Evolutionary conservation across 2,329 filamentous ascomycete genomes (phyloP), one percentile per base, ranked within the genome.

Genomic region (Graphilbum fragrans): DNA sequence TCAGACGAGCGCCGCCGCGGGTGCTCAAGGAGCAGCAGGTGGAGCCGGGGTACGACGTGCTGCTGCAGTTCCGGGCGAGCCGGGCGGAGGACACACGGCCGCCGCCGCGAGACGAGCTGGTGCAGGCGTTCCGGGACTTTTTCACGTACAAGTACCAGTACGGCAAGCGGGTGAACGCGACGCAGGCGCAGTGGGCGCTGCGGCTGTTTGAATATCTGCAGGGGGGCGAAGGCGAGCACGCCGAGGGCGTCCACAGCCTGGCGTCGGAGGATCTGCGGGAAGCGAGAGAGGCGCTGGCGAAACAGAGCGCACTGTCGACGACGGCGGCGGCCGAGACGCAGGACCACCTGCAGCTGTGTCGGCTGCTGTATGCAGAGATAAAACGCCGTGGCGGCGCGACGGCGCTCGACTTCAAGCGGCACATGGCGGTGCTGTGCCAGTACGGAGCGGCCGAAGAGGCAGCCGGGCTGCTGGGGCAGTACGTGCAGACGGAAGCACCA

Each of bases 41-140:
- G 45, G 82, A 78, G 52, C 82, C 76, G 1, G 87, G 86, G 41
- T 74, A 87, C 53, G 75, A 77, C 48, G 72, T 71, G 16, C 74
- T 94, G 63, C 72, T 83, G 52, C 72, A 83, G 44, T 72, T 86
- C 57, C 66, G 73, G 40, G 74, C 74, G 49, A 72, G 76, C 45
- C 63, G 80, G 49, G 67, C 72, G 39, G 71, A 83, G 42, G 69
- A 73, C 39, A 66, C 78, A 29, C 74, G 86, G 27, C 72, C 76
- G 10, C 86, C 85, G 16, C 59, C 73, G 0, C 63, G 67, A 3
- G 57, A 67, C n/a, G 74, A 83, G 27, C 64, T 94, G 3, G 59
- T 75, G 1, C 64, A 72, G 29, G 84, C 82, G 5, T 80, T 83
- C 57, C 67, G 63, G 42, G 61, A 67, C 10, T 79, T 88, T 48